Percentiles rank a stretch among this genome's conserved stretches.
Conservation (phyloP, 768 basidiomycete species). For the Kwoniella dendrophila region DNA sequence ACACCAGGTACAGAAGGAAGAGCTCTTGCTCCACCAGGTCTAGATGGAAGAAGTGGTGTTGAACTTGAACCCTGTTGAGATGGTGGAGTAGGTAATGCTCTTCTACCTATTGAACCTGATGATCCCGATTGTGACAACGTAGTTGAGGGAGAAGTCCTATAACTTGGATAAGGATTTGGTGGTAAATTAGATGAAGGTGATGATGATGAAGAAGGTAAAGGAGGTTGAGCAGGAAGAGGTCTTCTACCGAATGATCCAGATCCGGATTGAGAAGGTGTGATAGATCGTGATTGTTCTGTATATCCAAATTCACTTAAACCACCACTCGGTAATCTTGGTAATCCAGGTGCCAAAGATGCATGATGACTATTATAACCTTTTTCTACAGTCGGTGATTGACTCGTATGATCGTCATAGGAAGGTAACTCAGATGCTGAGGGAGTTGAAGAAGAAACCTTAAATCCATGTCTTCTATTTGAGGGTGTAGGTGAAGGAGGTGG, state of each 20-base stretch:
- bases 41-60: conserved; percentile 23
- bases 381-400: background rate
- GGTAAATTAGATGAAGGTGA: background rate
- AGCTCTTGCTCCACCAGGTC: conserved; percentile 20
- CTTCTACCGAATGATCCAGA: conserved; percentile 12
- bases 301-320: conserved; percentile 26
- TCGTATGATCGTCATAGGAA: background rate
- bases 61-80: conserved; percentile 6
- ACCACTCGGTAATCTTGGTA: conserved; percentile 20
- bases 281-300: conserved; percentile 1
- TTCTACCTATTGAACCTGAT: conserved; percentile 17
- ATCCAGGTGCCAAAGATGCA: background rate
- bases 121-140: conserved; percentile 14
- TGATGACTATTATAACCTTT: background rate
- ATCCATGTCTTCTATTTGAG: conserved; percentile 13
- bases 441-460: conserved; percentile 2
- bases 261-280: conserved; percentile 4
- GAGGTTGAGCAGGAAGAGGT: conserved; percentile 32
- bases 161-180: conserved; percentile 14
- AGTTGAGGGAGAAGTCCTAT: conserved; percentile 3
- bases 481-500: conserved; percentile 14
- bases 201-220: background rate
- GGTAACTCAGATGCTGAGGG: conserved; percentile 9
- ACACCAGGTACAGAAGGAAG: conserved; percentile 27
- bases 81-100: conserved; percentile 33